Conservation (phyloP, 768 basidiomycete genomes). For the Fibroporia radiculosa region DNA sequence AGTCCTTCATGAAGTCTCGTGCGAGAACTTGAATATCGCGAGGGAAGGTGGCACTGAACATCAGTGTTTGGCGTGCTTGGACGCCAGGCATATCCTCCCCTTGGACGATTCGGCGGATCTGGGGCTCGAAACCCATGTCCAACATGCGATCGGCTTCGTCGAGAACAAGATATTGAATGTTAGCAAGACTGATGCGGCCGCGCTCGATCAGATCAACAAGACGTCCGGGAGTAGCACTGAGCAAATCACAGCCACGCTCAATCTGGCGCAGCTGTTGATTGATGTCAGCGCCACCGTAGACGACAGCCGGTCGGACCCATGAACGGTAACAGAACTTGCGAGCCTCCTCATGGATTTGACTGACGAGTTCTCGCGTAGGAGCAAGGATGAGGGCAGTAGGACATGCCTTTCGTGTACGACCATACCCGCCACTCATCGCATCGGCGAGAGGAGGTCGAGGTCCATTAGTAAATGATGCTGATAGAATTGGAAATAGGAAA, state of each 20-base stretch:
- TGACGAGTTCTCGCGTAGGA: slow-evolving; percentile 97
- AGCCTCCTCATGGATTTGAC: slow-evolving; percentile 98
- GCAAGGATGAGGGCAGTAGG: slow-evolving; percentile 97
- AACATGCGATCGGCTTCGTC: slow-evolving; percentile 99
- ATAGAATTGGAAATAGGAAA: slow-evolving; percentile 98
- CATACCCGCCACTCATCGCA: slow-evolving; percentile 38
- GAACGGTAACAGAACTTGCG: slow-evolving; percentile 99
- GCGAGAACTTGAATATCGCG: slow-evolving; percentile 97
- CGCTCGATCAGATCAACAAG: slow-evolving; percentile 98
- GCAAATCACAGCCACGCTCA: slow-evolving; percentile 94
- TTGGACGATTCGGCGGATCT: slow-evolving; percentile 96
- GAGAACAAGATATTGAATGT: slow-evolving; percentile 95
- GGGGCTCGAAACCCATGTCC: slow-evolving; percentile 99
- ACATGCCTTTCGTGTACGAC: slow-evolving; percentile 80
- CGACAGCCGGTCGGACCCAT: slow-evolving; percentile 98
- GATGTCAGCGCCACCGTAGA: slow-evolving; percentile 99
- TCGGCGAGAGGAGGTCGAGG: slow-evolving; percentile 65
- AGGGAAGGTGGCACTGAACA: slow-evolving; percentile 99
- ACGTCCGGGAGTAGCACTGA: slow-evolving; percentile 96
- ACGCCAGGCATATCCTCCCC: slow-evolving; percentile 98
- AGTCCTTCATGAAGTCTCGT: slow-evolving; percentile 95
- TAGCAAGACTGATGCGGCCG: slow-evolving; percentile 91
- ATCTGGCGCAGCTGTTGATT: slow-evolving; percentile 88
- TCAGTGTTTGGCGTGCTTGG: slow-evolving; percentile 89
- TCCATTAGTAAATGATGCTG: slow-evolving; percentile 80